Percentiles rank a stretch among this genome's conserved stretches.
Evolutionary conservation across 352 stramenopile species (phyloP).

Genomic region (Phytopythium litorale): DNA sequence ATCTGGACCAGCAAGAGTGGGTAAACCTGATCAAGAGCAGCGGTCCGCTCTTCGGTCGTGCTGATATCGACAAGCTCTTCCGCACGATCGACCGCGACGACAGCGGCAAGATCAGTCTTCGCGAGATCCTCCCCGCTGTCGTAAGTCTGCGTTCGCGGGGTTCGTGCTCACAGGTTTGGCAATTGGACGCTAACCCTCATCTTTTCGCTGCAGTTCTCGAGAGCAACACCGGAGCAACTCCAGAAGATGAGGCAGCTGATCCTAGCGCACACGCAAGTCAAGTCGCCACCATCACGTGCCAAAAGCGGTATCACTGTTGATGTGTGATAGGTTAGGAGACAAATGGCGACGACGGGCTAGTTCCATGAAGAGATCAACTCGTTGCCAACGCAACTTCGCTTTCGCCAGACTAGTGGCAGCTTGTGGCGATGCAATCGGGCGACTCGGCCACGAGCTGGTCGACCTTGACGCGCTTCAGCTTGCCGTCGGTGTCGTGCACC

Average conservation of each 20-base stretch:
- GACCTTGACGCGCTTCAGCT: constrained; percentile 33
- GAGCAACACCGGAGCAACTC: constrained; percentile 43
- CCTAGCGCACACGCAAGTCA: constrained; percentile 17
- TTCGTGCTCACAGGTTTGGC: neutral
- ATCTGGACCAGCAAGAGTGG: constrained; percentile 56
- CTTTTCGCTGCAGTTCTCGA: constrained; percentile 26
- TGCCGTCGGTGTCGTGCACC: constrained; percentile 29
- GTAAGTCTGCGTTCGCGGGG: constrained; percentile 17
- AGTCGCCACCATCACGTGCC: neutral
- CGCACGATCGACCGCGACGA: constrained; percentile 44
- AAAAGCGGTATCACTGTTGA: neutral
- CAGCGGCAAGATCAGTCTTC: constrained; percentile 46
- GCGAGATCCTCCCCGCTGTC: constrained; percentile 45
- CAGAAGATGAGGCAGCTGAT: constrained; percentile 39
- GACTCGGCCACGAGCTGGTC: constrained; percentile 42
- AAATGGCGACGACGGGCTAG: neutral
- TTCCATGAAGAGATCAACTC: neutral
- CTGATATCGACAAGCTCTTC: constrained; percentile 40
- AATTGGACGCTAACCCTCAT: too few species aligned
- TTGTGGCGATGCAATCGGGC: constrained; percentile 44
- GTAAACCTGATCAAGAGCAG: constrained; percentile 37
- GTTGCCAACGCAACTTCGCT: neutral
- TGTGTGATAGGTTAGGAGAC: too few species aligned
- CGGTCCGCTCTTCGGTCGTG: constrained; percentile 13
- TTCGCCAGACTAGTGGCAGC: neutral